Conservation (phyloP, 2,329 filamentous ascomycete species). For the Tolypocladium guangdongense region DNA sequence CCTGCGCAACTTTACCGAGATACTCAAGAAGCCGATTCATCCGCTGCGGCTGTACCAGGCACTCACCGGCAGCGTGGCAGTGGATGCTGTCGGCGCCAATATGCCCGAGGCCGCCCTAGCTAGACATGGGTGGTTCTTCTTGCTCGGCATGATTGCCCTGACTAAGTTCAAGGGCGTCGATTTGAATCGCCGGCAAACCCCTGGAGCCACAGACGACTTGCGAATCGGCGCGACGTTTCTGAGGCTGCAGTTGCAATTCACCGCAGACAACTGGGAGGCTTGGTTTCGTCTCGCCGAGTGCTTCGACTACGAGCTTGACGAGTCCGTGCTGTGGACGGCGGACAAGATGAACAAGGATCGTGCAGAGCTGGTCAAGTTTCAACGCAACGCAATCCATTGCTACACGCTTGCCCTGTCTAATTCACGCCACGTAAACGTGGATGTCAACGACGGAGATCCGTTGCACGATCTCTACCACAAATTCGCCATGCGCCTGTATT, state of each 20-base stretch:
- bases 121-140: slow-evolving; percentile 80
- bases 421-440: slow-evolving; percentile 33
- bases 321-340: slow-evolving; percentile 77
- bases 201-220: slow-evolving; percentile 72
- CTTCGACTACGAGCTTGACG: slow-evolving; percentile 79
- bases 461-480: slow-evolving; percentile 49
- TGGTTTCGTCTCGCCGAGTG: slow-evolving; percentile 85
- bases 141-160: slow-evolving; percentile 79
- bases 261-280: slow-evolving; percentile 72
- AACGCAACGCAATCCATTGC: slow-evolving; percentile 75
- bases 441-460: slow-evolving; percentile 37
- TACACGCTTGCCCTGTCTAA: slow-evolving; percentile 52
- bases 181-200: slow-evolving; percentile 63
- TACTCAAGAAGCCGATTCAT: slow-evolving; percentile 74
- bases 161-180: slow-evolving; percentile 68
- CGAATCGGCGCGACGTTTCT: slow-evolving; percentile 73
- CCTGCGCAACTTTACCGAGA: slow-evolving; percentile 68
- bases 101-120: slow-evolving; percentile 61
- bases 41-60: slow-evolving; percentile 70
- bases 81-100: slow-evolving; percentile 61
- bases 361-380: slow-evolving; percentile 60
- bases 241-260: slow-evolving; percentile 72
- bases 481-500: slow-evolving; percentile 51
- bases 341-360: slow-evolving; percentile 85
- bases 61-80: slow-evolving; percentile 64